Percentiles rank a stretch among this genome's conserved stretches.
Conservation (phyloP, 1,139 yeast species). For the Kluyveromyces marxianus region DNA sequence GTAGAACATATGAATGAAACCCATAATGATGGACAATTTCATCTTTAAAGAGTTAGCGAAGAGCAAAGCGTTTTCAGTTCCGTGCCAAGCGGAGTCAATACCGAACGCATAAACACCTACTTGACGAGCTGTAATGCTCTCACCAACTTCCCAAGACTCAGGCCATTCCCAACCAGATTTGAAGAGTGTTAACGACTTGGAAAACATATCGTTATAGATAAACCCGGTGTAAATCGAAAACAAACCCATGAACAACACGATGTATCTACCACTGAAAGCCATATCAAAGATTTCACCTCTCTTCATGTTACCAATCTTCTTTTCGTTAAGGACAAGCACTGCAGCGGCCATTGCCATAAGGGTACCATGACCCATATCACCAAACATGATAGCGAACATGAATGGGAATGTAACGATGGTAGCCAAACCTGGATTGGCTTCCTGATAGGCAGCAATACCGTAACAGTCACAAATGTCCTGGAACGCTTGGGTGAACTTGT, state of each 20-base stretch:
- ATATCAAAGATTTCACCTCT: conserved; percentile 93
- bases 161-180: conserved; percentile 93
- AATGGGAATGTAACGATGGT: conserved; percentile 94
- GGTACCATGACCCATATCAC: conserved; percentile 94
- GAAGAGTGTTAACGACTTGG: conserved; percentile 81
- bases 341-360: conserved; percentile 68
- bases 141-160: conserved; percentile 52
- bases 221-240: conserved; percentile 93
- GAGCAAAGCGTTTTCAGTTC: conserved; percentile 82
- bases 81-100: conserved; percentile 94
- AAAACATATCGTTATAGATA: conserved; percentile 86
- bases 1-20: conserved; percentile 90
- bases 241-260: conserved; percentile 79
- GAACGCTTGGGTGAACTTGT: conserved; percentile 87
- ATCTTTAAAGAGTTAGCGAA: conserved; percentile 93
- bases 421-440: conserved; percentile 92
- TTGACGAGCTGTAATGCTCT: conserved; percentile 53
- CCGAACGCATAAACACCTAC: conserved; percentile 77
- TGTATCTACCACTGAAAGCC: conserved; percentile 92
- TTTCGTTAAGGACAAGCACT: conserved; percentile 63
- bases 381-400: conserved; percentile 99
- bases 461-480: conserved; percentile 93
- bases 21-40: conserved; percentile 93
- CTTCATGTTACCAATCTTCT: conserved; percentile 52
- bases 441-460: conserved; percentile 90